Evolutionary conservation across 768 basidiomycete species (phyloP).

Genomic region (Sarcomyxa edulis): DNA sequence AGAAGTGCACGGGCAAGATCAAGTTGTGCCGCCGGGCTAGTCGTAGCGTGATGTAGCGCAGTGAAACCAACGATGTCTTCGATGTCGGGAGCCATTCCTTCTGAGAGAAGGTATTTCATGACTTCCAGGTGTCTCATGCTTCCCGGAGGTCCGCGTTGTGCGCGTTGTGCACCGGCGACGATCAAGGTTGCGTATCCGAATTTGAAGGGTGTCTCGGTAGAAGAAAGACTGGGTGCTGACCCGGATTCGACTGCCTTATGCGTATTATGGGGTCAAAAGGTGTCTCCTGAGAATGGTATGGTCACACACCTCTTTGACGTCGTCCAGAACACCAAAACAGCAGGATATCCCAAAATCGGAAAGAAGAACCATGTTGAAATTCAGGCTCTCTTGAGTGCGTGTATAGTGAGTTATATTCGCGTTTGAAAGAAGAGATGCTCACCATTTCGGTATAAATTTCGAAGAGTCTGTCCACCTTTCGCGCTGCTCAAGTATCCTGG

Average conservation of each 20-base stretch:
- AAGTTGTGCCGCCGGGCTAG: conserved; percentile 16
- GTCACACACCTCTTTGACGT: conserved; percentile 15
- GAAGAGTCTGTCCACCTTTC: conserved; percentile 21
- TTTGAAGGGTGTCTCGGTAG: conserved; percentile 36
- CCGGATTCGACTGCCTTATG: conserved; percentile 22
- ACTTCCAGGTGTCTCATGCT: conserved; percentile 24
- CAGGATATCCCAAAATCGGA: conserved; percentile 23
- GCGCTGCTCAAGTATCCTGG: conserved; percentile 20
- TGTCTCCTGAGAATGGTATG: neutral
- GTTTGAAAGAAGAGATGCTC: neutral
- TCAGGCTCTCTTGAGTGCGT: conserved; percentile 5
- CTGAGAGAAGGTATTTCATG: conserved; percentile 34
- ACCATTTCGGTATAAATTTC: conserved; percentile 24
- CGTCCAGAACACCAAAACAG: conserved; percentile 17
- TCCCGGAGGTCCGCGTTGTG: conserved; percentile 10
- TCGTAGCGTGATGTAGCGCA: conserved; percentile 42
- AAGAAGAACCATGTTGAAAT: conserved; percentile 17
- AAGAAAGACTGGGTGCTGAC: conserved; percentile 28
- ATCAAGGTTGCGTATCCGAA: conserved; percentile 36
- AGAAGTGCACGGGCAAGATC: conserved; percentile 34
- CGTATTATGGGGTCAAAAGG: neutral
- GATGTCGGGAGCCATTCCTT: conserved; percentile 33
- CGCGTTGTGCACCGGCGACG: conserved; percentile 35
- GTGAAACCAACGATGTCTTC: conserved; percentile 45
- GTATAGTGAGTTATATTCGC: neutral